These are phyloP conservation scores for Metarhizium guizhouense DNA, from an alignment of 2,329 filamentous ascomycete species.

Conservation along the genomic window DNA sequence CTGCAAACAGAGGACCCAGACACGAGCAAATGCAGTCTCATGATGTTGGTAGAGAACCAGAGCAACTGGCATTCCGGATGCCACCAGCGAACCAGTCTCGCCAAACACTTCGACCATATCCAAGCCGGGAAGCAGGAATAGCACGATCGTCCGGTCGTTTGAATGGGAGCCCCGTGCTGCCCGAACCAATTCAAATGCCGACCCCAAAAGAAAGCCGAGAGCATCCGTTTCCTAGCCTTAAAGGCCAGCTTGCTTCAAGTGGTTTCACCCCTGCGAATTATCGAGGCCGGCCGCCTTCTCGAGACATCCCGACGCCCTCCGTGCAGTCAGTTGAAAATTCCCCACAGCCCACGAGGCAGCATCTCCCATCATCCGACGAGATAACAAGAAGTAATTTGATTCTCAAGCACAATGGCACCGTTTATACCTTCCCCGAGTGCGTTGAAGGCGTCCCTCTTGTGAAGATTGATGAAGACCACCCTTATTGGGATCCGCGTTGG, in stretches of 20 bases:
- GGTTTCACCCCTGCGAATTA: constrained; percentile 24
- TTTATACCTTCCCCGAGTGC: constrained; percentile 42
- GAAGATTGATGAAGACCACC: constrained; percentile 39
- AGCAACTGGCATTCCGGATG: constrained; percentile 2
- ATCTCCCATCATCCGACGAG: constrained; percentile 13
- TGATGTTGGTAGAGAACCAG: background rate
- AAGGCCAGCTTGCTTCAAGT: background rate
- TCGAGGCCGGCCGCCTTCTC: constrained; percentile 18
- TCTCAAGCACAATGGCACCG: constrained; percentile 38
- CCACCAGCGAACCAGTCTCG: background rate
- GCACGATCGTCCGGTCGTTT: background rate
- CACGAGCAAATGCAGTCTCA: background rate
- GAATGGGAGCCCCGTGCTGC: constrained; percentile 8
- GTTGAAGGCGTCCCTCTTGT: constrained; percentile 43
- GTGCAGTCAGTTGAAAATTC: constrained; percentile 17
- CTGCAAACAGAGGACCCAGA: background rate
- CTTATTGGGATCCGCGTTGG: constrained; percentile 50
- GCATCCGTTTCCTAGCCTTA: background rate
- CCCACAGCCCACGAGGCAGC: constrained; percentile 14
- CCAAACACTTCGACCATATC: background rate
- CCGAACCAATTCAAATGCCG: constrained; percentile 17
- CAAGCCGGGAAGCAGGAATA: background rate
- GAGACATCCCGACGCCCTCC: constrained; percentile 19
- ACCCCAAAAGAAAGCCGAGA: constrained; percentile 18
- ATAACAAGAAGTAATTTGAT: constrained; percentile 37